Evolutionary conservation across 805 yeast genomes (phyloP).

Genomic region (Grigorovia jiainica): DNA sequence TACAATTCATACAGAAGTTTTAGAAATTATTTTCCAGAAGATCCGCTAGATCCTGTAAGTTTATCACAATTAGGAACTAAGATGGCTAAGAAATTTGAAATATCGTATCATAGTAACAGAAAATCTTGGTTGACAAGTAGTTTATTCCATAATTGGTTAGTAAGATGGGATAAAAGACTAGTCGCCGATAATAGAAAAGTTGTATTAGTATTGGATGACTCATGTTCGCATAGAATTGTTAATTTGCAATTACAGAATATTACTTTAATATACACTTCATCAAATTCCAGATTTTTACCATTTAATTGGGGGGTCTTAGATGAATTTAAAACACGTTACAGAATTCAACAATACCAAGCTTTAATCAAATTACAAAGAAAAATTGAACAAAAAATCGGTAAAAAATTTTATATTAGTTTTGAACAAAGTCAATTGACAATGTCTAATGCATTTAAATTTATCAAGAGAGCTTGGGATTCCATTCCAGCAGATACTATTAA

Average conservation of each 20-base stretch:
- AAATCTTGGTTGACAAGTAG: slow-evolving; percentile 58
- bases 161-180: slow-evolving; percentile 50
- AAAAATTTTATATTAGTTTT: slow-evolving; percentile 18
- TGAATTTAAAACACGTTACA: slow-evolving; percentile 49
- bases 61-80: slow-evolving; percentile 31
- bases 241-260: slow-evolving; percentile 41
- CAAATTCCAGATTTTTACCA: slow-evolving; percentile 40
- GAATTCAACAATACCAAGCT: slow-evolving; percentile 46
- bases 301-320: slow-evolving; percentile 56
- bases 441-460: slow-evolving; percentile 48
- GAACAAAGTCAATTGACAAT: slow-evolving; percentile 41
- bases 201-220: slow-evolving; percentile 48
- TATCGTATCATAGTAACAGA: slow-evolving; percentile 49
- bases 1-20: slow-evolving; percentile 40
- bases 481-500: slow-evolving; percentile 31
- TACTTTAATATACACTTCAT: slow-evolving; percentile 31
- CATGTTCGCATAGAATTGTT: slow-evolving; percentile 51
- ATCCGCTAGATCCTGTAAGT: slow-evolving; percentile 20
- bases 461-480: slow-evolving; percentile 46
- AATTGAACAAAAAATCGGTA: slow-evolving; percentile 9
- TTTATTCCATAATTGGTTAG: slow-evolving; percentile 52
- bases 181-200: slow-evolving; percentile 41
- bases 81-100: slow-evolving; percentile 41
- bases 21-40: slow-evolving; percentile 28
- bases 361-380: slow-evolving; percentile 25